phyloP scores from a whole-genome alignment of 2,329 filamentous ascomycete species.

The Aspergillus neotritici region DNA sequence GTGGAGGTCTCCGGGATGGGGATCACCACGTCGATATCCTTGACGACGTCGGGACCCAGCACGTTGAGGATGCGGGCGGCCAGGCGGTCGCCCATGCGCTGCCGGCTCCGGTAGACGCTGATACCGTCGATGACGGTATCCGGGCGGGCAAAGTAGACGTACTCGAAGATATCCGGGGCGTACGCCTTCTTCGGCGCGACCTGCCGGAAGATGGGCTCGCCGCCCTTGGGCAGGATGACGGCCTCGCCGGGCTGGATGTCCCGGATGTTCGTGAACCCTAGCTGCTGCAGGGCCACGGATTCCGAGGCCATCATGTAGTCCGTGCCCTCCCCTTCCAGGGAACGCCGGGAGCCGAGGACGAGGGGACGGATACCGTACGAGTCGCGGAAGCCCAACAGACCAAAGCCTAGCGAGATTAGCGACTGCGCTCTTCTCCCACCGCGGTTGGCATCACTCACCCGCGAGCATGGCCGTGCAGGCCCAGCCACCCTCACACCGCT shows the following conservation, averaged over 20 bases:
- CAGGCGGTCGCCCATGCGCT: slow-evolving; percentile 80
- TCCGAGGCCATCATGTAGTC: slow-evolving; percentile 94
- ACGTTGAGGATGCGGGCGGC: slow-evolving; percentile 65
- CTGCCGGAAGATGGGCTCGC: slow-evolving; percentile 67
- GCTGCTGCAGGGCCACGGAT: slow-evolving; percentile 73
- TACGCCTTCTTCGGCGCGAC: slow-evolving; percentile 64
- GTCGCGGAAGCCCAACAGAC: slow-evolving; percentile 74
- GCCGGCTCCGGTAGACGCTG: slow-evolving; percentile 73
- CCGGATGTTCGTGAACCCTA: slow-evolving; percentile 69
- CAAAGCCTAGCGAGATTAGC: slow-evolving; percentile 52
- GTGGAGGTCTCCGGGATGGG: slow-evolving; percentile 80
- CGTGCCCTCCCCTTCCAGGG: slow-evolving; percentile 57
- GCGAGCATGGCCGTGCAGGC: slow-evolving; percentile 78
- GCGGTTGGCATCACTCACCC: slow-evolving; percentile 37
- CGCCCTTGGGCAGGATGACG: slow-evolving; percentile 76
- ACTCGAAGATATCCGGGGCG: slow-evolving; percentile 81
- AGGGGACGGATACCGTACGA: slow-evolving; percentile 77
- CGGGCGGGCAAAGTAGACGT: slow-evolving; percentile 78
- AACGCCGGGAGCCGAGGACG: slow-evolving; percentile 68
- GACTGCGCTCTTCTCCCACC: background rate
- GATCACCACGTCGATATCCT: slow-evolving; percentile 74
- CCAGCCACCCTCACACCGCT: slow-evolving; percentile 67
- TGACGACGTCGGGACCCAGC: slow-evolving; percentile 63
- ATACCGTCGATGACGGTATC: slow-evolving; percentile 83
- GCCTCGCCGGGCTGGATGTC: slow-evolving; percentile 80